Evolutionary conservation across 768 basidiomycete genomes (phyloP).

Genomic region (Mycena amicta): DNA sequence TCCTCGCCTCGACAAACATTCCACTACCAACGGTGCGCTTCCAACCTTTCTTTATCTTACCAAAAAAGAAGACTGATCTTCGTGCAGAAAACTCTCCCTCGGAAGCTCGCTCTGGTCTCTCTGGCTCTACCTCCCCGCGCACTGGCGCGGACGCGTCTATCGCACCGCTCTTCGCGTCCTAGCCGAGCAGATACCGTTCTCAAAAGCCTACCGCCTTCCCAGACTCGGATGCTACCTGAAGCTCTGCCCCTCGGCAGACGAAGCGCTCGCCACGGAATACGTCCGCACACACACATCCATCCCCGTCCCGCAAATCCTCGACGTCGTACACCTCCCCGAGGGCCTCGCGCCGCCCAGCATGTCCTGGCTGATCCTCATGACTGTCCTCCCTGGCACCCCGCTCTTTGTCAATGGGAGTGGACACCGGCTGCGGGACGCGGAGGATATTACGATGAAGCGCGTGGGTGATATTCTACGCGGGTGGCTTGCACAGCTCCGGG

Average conservation of each 20-base stretch:
- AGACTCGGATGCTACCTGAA: constrained; percentile 16
- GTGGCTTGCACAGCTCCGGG: constrained; percentile 15
- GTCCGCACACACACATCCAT: constrained; percentile 14
- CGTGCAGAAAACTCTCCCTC: too few relatives aligned
- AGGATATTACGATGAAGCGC: constrained; percentile 2
- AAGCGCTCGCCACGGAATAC: constrained; percentile 20
- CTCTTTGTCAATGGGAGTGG: constrained; percentile 8
- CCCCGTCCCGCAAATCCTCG: constrained; percentile 21
- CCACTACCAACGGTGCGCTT: not conserved
- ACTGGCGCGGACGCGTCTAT: constrained; percentile 10
- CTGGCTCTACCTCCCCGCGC: constrained; percentile 9
- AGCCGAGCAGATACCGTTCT: not conserved
- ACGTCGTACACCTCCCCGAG: constrained; percentile 6
- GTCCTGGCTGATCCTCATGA: constrained; percentile 22
- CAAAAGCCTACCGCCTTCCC: constrained; percentile 9
- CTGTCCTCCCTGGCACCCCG: constrained; percentile 17
- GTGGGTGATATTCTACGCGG: constrained; percentile 6
- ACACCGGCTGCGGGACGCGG: not conserved
- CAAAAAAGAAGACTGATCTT: too few relatives aligned
- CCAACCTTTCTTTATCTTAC: too few relatives aligned
- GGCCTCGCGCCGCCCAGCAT: not conserved
- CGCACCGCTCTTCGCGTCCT: constrained; percentile 2
- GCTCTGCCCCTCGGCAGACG: constrained; percentile 6
- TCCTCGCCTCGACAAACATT: not conserved
- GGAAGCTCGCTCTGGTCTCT: constrained; percentile 6